Evolutionary conservation across 495 filamentous ascomycete genomes (phyloP).

Genomic region (Talaromyces adpressus): DNA sequence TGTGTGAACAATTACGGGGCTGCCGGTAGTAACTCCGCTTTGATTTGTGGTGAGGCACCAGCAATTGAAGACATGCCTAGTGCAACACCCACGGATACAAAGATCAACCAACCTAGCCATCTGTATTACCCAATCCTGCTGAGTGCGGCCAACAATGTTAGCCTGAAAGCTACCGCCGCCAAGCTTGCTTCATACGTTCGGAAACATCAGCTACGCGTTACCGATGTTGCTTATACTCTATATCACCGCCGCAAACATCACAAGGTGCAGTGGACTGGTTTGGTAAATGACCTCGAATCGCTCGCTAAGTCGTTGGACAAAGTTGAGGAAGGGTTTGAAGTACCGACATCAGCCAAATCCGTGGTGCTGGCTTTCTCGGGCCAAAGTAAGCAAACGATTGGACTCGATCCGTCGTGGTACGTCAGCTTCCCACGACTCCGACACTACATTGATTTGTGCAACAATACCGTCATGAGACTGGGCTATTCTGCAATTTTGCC

Average conservation of each 20-base stretch:
- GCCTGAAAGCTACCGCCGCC: not conserved
- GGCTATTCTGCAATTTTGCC: constrained; percentile 38
- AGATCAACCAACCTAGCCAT: not conserved
- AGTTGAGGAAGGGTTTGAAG: not conserved
- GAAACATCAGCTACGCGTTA: not conserved
- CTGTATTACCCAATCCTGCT: not conserved
- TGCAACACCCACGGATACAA: not conserved
- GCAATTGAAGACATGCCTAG: not conserved
- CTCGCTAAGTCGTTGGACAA: not conserved
- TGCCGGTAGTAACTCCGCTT: constrained; percentile 10
- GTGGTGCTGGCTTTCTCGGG: not conserved
- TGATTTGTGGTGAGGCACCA: constrained; percentile 1
- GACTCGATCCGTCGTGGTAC: not conserved
- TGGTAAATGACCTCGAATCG: not conserved
- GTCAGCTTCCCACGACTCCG: not conserved
- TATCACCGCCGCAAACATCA: not conserved
- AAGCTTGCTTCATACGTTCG: not conserved
- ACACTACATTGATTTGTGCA: constrained; percentile 31
- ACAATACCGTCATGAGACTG: constrained; percentile 13
- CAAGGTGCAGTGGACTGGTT: not conserved
- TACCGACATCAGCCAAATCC: not conserved
- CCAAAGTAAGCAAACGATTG: constrained; percentile 3
- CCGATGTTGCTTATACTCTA: not conserved
- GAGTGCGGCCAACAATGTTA: not conserved
- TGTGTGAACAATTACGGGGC: constrained; percentile 1